These are phyloP conservation scores for Hanseniaspora opuntiae DNA, from an alignment of 805 yeast genomes.

Conservation along the genomic window DNA sequence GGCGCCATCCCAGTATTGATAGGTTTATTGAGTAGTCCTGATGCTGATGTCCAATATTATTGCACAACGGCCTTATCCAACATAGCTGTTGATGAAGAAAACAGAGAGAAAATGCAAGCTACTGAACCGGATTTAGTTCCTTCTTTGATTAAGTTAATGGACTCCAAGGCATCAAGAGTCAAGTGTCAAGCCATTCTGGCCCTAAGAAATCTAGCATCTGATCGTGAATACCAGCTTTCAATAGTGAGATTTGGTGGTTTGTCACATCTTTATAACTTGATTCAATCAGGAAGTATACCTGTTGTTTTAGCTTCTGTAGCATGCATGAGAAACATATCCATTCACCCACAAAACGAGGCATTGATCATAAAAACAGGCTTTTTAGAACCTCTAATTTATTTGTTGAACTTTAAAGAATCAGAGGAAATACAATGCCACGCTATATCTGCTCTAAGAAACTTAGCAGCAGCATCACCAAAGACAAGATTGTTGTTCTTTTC, in stretches of 20 bases:
- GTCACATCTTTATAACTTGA: conserved; percentile 78
- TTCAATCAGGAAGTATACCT: conserved; percentile 83
- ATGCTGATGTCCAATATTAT: conserved; percentile 94
- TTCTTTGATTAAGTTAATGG: conserved; percentile 82
- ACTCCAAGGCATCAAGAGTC: conserved; percentile 81
- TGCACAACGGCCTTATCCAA: conserved; percentile 95
- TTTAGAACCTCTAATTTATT: conserved; percentile 72
- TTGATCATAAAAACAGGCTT: conserved; percentile 94
- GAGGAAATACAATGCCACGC: conserved; percentile 98
- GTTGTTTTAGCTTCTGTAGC: conserved; percentile 94
- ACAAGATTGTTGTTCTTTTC: conserved; percentile 83
- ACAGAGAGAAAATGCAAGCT: conserved; percentile 74
- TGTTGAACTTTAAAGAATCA: conserved; percentile 71
- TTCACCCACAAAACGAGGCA: conserved; percentile 92
- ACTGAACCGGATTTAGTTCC: conserved; percentile 86
- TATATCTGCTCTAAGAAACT: conserved; percentile 84
- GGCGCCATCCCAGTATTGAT: conserved; percentile 97
- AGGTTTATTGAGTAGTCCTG: conserved; percentile 67
- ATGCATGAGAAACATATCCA: conserved; percentile 90
- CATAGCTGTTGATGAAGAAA: conserved; percentile 90
- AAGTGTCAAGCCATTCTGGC: conserved; percentile 98
- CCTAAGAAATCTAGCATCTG: conserved; percentile 87
- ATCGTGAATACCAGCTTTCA: conserved; percentile 87
- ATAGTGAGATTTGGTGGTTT: conserved; percentile 92
- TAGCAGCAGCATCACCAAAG: conserved; percentile 90